These are phyloP conservation scores for Aspergillus sergii DNA, from an alignment of 2,329 filamentous ascomycete species.

Conservation along the genomic window DNA sequence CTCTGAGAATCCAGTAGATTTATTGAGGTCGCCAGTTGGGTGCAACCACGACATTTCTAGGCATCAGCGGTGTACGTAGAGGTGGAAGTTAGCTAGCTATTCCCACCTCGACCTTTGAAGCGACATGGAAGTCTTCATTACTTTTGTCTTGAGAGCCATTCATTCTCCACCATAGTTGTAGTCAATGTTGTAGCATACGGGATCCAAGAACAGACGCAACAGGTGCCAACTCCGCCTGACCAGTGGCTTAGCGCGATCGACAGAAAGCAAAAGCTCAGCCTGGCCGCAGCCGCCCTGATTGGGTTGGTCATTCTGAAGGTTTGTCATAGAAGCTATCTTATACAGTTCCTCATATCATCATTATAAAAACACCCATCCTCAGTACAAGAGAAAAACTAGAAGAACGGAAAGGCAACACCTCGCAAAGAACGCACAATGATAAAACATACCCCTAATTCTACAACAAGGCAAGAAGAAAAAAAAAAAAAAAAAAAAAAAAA, in stretches of 20 bases:
- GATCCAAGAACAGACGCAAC: background rate
- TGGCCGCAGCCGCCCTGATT: background rate
- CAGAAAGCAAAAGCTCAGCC: no score
- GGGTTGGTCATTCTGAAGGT: background rate
- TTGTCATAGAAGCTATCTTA: background rate
- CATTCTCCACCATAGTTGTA: background rate
- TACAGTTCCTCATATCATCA: conserved; percentile 1
- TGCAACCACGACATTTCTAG: background rate
- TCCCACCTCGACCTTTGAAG: background rate
- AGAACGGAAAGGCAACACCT: background rate
- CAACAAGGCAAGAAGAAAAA: background rate
- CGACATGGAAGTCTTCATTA: background rate
- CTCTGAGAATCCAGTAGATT: no score
- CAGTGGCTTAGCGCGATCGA: background rate
- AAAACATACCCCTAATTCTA: background rate
- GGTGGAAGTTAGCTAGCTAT: background rate
- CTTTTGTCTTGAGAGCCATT: background rate
- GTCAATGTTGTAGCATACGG: background rate
- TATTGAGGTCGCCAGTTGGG: no score
- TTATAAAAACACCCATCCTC: background rate
- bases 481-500: no score
- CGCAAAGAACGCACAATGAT: background rate
- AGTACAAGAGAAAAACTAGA: background rate
- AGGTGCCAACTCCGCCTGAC: background rate
- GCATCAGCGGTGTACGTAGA: background rate